phyloP scores from a whole-genome alignment of 306 rosid species.

The Sesbania bispinosa region DNA sequence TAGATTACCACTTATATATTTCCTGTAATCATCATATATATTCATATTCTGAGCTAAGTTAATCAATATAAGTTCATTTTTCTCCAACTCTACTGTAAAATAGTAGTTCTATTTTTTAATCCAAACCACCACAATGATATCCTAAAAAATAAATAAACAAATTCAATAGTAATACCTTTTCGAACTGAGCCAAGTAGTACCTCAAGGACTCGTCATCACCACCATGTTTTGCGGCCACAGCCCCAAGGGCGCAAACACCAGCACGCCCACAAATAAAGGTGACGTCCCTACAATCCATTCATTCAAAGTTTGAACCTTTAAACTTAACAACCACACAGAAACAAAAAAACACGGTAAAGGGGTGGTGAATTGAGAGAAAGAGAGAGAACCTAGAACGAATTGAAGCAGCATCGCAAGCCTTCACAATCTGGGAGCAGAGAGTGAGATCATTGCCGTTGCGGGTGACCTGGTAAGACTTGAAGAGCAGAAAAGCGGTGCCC shows the following conservation, averaged over 20 bases:
- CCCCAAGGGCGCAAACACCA: slow-evolving; percentile 76
- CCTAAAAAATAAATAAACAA: neutral
- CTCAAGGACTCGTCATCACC: slow-evolving; percentile 44
- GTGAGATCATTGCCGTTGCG: slow-evolving; percentile 45
- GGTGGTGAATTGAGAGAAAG: neutral
- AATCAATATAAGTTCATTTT: neutral
- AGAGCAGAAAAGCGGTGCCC: slow-evolving; percentile 68
- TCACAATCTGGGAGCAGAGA: slow-evolving; percentile 58
- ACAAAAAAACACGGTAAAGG: neutral
- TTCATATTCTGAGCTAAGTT: neutral
- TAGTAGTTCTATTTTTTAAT: neutral
- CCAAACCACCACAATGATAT: neutral
- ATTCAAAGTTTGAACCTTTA: slow-evolving; percentile 11
- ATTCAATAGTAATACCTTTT: slow-evolving; percentile 37
- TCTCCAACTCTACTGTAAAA: neutral
- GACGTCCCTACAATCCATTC: slow-evolving; percentile 49
- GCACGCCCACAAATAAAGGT: slow-evolving; percentile 75
- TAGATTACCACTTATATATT: neutral
- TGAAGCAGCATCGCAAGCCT: slow-evolving; percentile 70
- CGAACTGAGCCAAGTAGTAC: slow-evolving; percentile 54
- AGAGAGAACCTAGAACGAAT: slow-evolving; percentile 41
- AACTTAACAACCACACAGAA: neutral
- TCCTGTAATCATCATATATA: neutral
- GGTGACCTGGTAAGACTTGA: slow-evolving; percentile 50
- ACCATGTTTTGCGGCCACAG: slow-evolving; percentile 54